Evolutionary conservation across 768 basidiomycete species (phyloP).

Genomic region (Trametes cubensis): DNA sequence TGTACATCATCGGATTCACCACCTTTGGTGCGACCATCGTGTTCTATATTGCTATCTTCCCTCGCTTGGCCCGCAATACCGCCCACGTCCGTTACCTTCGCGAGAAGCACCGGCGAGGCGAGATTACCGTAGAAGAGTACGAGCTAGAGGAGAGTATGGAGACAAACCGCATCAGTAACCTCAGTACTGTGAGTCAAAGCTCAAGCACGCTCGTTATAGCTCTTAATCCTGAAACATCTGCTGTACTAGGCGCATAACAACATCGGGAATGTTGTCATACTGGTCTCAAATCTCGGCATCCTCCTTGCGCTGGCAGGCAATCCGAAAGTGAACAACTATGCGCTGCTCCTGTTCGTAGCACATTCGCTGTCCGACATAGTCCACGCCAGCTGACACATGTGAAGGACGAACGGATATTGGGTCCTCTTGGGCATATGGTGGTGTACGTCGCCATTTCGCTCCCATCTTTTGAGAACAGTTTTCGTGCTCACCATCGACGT

Average conservation of each 20-base stretch:
- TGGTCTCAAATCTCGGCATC: conserved; percentile 68
- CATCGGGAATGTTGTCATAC: conserved; percentile 68
- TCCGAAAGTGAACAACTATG: conserved; percentile 73
- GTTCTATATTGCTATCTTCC: conserved; percentile 79
- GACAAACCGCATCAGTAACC: conserved; percentile 85
- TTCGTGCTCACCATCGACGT: not conserved
- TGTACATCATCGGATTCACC: conserved; percentile 81
- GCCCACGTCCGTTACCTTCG: conserved; percentile 56
- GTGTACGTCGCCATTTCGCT: conserved; percentile 53
- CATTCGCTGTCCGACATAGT: too few relatives aligned
- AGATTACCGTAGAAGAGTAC: conserved; percentile 62
- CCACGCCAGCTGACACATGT: not conserved
- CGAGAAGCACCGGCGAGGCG: conserved; percentile 59
- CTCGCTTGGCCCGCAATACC: conserved; percentile 80
- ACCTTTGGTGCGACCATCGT: conserved; percentile 80
- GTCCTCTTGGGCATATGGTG: conserved; percentile 84
- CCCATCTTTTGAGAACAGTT: not conserved
- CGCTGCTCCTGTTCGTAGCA: conserved; percentile 59
- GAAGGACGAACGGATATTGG: conserved; percentile 74
- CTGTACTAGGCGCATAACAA: conserved; percentile 63
- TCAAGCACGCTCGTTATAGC: too few relatives aligned
- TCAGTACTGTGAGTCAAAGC: conserved; percentile 77
- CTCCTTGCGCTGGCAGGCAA: conserved; percentile 65
- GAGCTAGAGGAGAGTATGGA: conserved; percentile 77
- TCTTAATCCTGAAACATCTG: not conserved